These are phyloP conservation scores for Porcisia hertigi DNA, from an alignment of 208 protist genomes.

Conservation along the genomic window DNA sequence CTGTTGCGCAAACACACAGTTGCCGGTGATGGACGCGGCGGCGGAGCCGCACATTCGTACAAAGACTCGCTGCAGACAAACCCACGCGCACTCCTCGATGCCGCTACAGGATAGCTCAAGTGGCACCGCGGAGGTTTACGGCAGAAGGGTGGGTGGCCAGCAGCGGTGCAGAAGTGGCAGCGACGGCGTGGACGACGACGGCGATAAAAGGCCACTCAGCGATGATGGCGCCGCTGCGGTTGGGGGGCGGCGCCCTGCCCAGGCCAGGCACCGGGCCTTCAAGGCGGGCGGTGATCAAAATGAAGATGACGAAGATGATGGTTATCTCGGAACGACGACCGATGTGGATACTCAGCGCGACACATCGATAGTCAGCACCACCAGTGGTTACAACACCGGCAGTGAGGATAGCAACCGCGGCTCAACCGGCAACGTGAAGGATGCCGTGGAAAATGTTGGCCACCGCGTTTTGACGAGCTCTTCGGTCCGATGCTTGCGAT, in stretches of 20 bases:
- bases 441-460: neutral
- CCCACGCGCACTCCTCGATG: neutral
- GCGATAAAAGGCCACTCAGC: neutral
- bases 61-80: neutral
- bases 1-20: neutral
- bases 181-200: neutral
- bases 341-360: neutral
- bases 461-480: neutral
- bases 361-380: neutral
- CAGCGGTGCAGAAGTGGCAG: neutral
- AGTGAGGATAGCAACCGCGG: slow-evolving; percentile 1
- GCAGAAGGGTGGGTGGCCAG: neutral
- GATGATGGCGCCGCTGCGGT: neutral
- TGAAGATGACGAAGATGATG: neutral
- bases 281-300: neutral
- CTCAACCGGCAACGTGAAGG: neutral
- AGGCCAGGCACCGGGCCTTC: neutral
- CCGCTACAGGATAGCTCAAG: neutral
- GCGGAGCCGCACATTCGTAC: neutral
- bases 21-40: neutral
- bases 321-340: neutral
- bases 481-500: neutral
- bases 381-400: neutral
- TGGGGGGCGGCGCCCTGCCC: neutral
- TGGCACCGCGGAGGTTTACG: neutral